A percentile compares a stretch with the other conserved stretches of the same genome.
phyloP scores from a whole-genome alignment of 148 eudicot genomes.

The Bassia scoparia region DNA sequence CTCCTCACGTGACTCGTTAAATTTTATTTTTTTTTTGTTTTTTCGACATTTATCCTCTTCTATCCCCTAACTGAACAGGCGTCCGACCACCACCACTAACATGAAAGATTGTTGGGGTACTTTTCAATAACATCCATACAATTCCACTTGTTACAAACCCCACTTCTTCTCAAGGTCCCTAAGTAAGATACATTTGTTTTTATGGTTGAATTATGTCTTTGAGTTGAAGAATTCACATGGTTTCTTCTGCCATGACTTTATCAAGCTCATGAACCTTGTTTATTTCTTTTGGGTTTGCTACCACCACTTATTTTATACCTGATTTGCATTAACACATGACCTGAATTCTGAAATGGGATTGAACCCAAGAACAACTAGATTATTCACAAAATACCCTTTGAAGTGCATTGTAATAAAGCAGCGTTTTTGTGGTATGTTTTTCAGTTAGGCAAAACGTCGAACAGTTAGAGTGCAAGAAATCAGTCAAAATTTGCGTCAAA shows the following conservation, averaged over 20 bases:
- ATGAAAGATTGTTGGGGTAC: constrained; percentile 67
- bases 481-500: no score
- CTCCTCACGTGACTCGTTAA: no score
- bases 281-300: constrained; percentile 74
- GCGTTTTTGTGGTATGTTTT: no score
- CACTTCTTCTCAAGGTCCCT: constrained; percentile 92
- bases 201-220: constrained; percentile 66
- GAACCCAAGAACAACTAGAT: constrained; percentile 8
- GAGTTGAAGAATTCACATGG: constrained; percentile 57
- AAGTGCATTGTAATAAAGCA: constrained; percentile 17
- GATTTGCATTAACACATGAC: constrained; percentile 39
- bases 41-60: no score
- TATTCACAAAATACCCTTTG: constrained; percentile 4
- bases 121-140: constrained; percentile 79
- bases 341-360: constrained; percentile 32
- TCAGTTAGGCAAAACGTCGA: constrained; percentile 15
- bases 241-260: constrained; percentile 79
- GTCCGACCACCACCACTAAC: constrained; percentile 55
- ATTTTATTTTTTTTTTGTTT: no score
- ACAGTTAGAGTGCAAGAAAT: constrained; percentile 26
- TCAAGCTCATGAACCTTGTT: constrained; percentile 76
- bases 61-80: constrained; percentile 57
- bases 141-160: constrained; percentile 91
- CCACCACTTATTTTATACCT: constrained; percentile 65
- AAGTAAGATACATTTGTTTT: constrained; percentile 50